These are phyloP conservation scores for Calonectria montana DNA, from an alignment of 2,329 filamentous ascomycete species.

Conservation along the genomic window DNA sequence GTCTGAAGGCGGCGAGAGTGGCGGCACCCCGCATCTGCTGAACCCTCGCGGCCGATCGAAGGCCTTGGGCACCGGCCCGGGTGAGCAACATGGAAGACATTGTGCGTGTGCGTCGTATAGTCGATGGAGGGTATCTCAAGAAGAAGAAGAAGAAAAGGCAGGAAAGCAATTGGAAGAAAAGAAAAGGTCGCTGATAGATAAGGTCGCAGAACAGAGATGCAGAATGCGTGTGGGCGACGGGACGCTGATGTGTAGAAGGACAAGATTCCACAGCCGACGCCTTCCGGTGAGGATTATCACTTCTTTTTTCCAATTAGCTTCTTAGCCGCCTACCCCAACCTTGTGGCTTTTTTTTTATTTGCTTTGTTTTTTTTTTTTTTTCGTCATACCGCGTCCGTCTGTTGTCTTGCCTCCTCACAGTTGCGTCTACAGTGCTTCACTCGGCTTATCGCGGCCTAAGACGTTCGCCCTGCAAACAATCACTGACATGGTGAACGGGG, in stretches of 20 bases:
- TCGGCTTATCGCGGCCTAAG: slow-evolving; percentile 48
- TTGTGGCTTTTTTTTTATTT: slow-evolving; percentile 16
- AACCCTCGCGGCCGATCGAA: slow-evolving; percentile 44
- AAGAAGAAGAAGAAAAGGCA: slow-evolving; percentile 10
- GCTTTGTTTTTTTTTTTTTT: not conserved
- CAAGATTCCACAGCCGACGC: not conserved
- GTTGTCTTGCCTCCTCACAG: slow-evolving; percentile 13
- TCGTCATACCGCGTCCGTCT: not conserved
- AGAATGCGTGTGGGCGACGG: not conserved
- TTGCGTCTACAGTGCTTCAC: slow-evolving; percentile 1
- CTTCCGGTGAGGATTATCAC: not conserved
- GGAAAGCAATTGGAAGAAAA: slow-evolving; percentile 11
- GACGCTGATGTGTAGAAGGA: slow-evolving; percentile 6
- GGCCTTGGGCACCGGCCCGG: slow-evolving; percentile 46
- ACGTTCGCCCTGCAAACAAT: slow-evolving; percentile 14
- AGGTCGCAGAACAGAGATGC: slow-evolving; percentile 18
- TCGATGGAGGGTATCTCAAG: slow-evolving; percentile 38
- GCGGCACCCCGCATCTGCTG: slow-evolving; percentile 52
- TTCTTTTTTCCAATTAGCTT: slow-evolving; percentile 21
- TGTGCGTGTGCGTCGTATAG: slow-evolving; percentile 24
- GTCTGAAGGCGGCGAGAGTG: slow-evolving; percentile 85
- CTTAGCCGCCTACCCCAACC: not conserved
- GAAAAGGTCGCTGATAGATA: slow-evolving; percentile 21
- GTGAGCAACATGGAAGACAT: slow-evolving; percentile 51
- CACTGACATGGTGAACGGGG: slow-evolving; percentile 1